These are phyloP conservation scores for barrel medic (Medicago truncatula) DNA, from an alignment of 306 rosid genomes.

Conservation along the genomic window DNA sequence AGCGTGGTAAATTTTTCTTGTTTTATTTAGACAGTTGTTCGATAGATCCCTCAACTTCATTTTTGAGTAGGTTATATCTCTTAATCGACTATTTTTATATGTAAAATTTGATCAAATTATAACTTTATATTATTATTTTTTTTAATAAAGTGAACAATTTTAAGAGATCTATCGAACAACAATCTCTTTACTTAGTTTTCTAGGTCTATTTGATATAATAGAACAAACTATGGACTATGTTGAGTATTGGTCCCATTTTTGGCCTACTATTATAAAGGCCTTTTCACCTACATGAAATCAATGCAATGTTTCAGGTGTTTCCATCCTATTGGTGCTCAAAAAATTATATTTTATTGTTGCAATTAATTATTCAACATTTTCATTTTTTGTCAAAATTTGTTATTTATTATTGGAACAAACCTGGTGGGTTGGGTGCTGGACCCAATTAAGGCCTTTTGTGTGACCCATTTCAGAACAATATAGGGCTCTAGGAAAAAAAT, in stretches of 20 bases:
- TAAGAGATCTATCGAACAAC: no score
- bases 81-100: no score
- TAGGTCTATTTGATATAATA: background rate
- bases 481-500: background rate
- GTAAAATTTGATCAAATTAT: no score
- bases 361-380: no score
- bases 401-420: background rate
- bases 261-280: background rate
- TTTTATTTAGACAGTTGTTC: no score
- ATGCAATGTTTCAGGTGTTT: constrained; percentile 22
- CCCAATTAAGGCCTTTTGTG: background rate
- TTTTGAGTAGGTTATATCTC: no score
- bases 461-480: background rate
- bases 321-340: constrained; percentile 2
- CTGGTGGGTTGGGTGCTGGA: background rate
- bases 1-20: no score
- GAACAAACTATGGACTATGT: background rate
- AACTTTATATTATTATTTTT: no score
- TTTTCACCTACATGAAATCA: constrained; percentile 4
- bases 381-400: no score
- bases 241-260: background rate
- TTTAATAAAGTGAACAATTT: no score
- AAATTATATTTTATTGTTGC: background rate
- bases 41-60: no score
- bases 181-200: no score